Base-by-base conservation (phyloP, 495 filamentous ascomycete genomes). In the Neurospora intermedia region DNA sequence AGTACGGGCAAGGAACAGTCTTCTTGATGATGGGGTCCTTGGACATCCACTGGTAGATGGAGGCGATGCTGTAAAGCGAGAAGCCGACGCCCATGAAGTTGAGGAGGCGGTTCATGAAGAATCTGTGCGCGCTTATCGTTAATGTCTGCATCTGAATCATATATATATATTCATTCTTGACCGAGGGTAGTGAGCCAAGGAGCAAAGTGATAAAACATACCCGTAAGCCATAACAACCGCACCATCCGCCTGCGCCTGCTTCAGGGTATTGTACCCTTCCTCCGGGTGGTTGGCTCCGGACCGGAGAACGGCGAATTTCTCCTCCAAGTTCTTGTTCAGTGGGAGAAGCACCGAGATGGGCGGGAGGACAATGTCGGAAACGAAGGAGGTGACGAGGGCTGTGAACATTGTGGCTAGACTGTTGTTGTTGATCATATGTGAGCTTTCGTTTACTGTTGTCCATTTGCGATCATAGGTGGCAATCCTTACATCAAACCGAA, bases 211-310 rank as follows among this genome's bases (percentile, higher is more conserved):
- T 31, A 3, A 74, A 3, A 74, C 77, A 27, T 81, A 91, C 89
- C 91, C 91, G 78, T 91, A 93, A 16, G 89, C 88, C 83, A 92
- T 84, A 41, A 93, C 87, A 6, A 93, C 84, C 4, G 91, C 91
- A 7, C 91, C 92, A 78, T 94, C 92, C 15, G 86, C 85, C 74
- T 88, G 84, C 8, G 92, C 92, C 79, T 90, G 87, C 66, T 87
- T 79, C 13, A 91, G 77, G 2, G 91, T 94, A 74, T 91, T 93
- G 77, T 94, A 94, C 42, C 72, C 70, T 40, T 80, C 69, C 4
- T 77, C 78, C 15, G 81, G 76, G 70, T 83, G 87, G 70, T 88
- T 81, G 1, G 87, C 85, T 0, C 92, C 91, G 6, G 79, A 69
- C 23, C 81, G 85, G 66, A 93, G 78, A 8, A 92, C 87, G 0